phyloP scores from a whole-genome alignment of 225 moss, liverwort and hornwort genomes.

The Sphagnum tenellum region DNA sequence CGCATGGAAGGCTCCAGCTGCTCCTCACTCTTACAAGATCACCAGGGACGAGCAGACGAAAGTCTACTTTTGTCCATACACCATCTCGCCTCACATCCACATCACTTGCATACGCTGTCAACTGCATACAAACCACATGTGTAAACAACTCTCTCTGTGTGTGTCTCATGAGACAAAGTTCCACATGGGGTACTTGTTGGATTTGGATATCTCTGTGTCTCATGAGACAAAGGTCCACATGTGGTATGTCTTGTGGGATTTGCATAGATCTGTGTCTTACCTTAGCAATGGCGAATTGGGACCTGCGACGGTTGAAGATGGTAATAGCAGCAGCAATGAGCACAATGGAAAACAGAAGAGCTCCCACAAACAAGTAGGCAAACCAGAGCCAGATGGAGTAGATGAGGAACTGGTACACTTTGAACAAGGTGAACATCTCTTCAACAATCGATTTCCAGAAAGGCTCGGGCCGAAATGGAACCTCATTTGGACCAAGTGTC shows the following conservation, averaged over 20 bases:
- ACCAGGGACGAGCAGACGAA: constrained; percentile 39
- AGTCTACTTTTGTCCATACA: constrained; percentile 24
- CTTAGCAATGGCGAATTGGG: constrained; percentile 53
- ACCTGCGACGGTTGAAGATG: constrained; percentile 48
- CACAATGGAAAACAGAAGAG: constrained; percentile 41
- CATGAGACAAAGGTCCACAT: no score
- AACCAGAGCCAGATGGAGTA: constrained; percentile 62
- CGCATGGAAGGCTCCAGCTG: constrained; percentile 53
- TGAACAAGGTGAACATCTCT: constrained; percentile 63
- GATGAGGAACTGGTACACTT: constrained; percentile 52
- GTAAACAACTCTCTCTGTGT: no score
- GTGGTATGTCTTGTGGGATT: no score
- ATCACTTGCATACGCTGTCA: constrained; percentile 41
- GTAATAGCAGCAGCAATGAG: constrained; percentile 39
- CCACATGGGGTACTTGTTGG: no score
- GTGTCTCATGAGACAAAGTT: no score
- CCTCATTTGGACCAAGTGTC: constrained; percentile 52
- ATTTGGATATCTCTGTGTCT: no score
- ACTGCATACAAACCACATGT: constrained; percentile 15
- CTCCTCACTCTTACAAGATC: constrained; percentile 43
- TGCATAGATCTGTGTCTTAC: constrained; percentile 8
- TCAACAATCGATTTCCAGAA: constrained; percentile 48
- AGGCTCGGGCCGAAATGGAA: constrained; percentile 43
- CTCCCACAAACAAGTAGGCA: constrained; percentile 48
- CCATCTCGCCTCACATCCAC: constrained; percentile 44